Conservation (phyloP, 2,329 filamentous ascomycete genomes). For the Pseudocercospora macadamiae region DNA sequence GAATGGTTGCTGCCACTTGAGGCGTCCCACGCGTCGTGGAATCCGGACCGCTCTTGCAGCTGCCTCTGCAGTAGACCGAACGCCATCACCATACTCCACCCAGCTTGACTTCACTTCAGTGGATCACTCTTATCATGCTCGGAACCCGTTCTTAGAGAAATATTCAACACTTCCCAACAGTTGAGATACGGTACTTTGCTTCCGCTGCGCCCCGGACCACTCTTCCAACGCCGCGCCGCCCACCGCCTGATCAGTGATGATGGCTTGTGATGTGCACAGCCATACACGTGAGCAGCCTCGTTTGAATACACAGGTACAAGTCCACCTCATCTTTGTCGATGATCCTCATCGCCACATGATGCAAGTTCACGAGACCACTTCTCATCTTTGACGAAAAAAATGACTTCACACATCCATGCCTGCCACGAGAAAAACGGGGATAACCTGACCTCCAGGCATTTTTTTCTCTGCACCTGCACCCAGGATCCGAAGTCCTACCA, state of each 20-base stretch:
- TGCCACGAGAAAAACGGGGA: slow-evolving; percentile 12
- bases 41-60: not conserved
- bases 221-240: not conserved
- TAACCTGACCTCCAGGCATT: slow-evolving; percentile 1
- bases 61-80: not conserved
- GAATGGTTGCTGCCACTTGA: not conserved
- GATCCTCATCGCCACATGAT: slow-evolving; percentile 10
- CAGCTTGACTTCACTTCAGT: not conserved
- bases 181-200: not conserved
- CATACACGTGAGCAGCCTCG: not conserved
- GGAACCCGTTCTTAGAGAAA: not conserved
- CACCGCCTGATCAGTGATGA: not conserved
- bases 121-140: not conserved
- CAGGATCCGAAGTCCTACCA: slow-evolving; percentile 14
- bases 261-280: not conserved
- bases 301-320: not conserved
- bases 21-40: not conserved
- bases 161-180: not conserved
- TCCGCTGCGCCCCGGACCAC: not conserved
- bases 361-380: slow-evolving; percentile 5
- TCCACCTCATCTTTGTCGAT: not conserved
- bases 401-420: slow-evolving; percentile 9
- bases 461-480: not conserved
- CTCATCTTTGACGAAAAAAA: too few species aligned
- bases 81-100: not conserved